Evolutionary conservation across 306 rosid species (phyloP), one percentile per base, ranked within the genome.

Genomic region (Astragalus membranaceus): DNA sequence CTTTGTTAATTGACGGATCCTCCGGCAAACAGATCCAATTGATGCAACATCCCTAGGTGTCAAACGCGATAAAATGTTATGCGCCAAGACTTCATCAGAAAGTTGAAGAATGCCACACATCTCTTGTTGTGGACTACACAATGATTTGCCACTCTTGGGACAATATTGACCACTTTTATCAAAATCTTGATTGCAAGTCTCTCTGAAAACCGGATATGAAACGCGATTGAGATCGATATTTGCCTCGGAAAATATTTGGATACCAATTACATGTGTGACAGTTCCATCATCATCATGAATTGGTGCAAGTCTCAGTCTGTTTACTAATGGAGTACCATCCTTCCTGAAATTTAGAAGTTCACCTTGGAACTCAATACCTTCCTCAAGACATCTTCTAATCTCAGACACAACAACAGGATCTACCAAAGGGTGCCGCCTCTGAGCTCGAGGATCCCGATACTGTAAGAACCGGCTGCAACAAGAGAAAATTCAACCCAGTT

Each of bases 41-140:
- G 99, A 94, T 72, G 99, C 99, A 54, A 94, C 96, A 70, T 91
- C 99, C 83, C 99, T 86, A 1, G 97, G 99, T 35, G 97, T 94
- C 85, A 94, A 80, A 46, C 97, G 97, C 0, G 99, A 91, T 71
- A 95, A 78, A 54, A 91, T 95, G 80, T 95, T 89, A 74, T 91
- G 96, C 61, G 97, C 99, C 87, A 94, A 78, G 32, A 94, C 99
- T 77, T 94, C 99, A 67, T 94, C 99, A 20, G 97, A 89, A 54
- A 94, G 99, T 80, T 85, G 99, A 71, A 95, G 99, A 73, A 95
- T 91, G 58, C 96, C 89, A 43, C 97, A 95, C 62, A 79, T 61
- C 74, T 86, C 92, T 79, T 85, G 88, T 35, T 69, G 86, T 46
- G 75, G 92, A 74, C 74, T 64, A 68, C 62, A 73, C 67, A 84